Evolutionary conservation across 768 basidiomycete genomes (phyloP).

Genomic region (Omphalotus guepiniiformis): DNA sequence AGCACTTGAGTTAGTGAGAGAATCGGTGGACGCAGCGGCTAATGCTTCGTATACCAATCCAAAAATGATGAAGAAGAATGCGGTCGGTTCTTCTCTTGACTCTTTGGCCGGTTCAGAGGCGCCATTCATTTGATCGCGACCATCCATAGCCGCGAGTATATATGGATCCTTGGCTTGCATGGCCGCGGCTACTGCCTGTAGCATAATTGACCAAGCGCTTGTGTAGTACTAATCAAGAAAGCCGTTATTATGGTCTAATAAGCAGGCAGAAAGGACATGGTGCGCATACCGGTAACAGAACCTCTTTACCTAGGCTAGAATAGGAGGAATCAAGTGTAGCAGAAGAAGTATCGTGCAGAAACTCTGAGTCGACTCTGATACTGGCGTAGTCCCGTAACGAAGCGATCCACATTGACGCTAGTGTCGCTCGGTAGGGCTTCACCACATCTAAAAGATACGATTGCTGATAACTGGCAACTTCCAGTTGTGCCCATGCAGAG

Average conservation of each 20-base stretch:
- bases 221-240: slow-evolving; percentile 79
- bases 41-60: slow-evolving; percentile 93
- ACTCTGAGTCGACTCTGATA: slow-evolving; percentile 85
- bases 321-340: slow-evolving; percentile 79
- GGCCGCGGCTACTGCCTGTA: slow-evolving; percentile 79
- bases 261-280: background rate
- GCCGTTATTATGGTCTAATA: slow-evolving; percentile 5
- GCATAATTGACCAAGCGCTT: slow-evolving; percentile 73
- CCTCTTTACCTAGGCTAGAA: slow-evolving; percentile 85
- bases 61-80: slow-evolving; percentile 86
- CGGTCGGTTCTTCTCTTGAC: slow-evolving; percentile 56
- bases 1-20: slow-evolving; percentile 35
- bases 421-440: slow-evolving; percentile 67
- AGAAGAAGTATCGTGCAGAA: slow-evolving; percentile 69
- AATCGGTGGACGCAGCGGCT: slow-evolving; percentile 58
- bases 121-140: slow-evolving; percentile 41
- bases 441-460: slow-evolving; percentile 77
- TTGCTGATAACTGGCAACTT: slow-evolving; percentile 72
- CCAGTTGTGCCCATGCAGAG: slow-evolving; percentile 93
- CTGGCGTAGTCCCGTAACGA: slow-evolving; percentile 90
- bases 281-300: slow-evolving; percentile 76
- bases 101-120: slow-evolving; percentile 20
- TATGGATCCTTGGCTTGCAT: slow-evolving; percentile 69
- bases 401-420: slow-evolving; percentile 85
- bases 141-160: slow-evolving; percentile 80